Percentiles rank a stretch among this genome's conserved stretches.
Conservation (phyloP, 495 filamentous ascomycete species). For the Hamigera avellanea region DNA sequence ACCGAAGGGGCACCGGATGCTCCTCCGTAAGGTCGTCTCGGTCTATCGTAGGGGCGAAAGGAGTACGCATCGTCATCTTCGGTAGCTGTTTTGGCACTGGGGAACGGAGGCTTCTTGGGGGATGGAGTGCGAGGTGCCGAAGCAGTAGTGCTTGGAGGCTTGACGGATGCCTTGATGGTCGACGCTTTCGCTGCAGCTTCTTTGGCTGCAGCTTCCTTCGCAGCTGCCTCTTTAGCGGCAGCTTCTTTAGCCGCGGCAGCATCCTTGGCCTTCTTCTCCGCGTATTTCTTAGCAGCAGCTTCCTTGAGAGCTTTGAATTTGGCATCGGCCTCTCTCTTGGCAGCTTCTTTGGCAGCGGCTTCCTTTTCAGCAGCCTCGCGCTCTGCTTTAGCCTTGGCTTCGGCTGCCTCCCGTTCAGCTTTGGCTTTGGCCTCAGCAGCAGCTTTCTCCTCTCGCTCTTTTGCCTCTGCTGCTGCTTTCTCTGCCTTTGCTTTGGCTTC, state of each 20-base stretch:
- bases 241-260: conserved; percentile 14
- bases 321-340: conserved; percentile 36
- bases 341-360: conserved; percentile 30
- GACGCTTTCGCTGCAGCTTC: conserved; percentile 6
- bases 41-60: conserved; percentile 72
- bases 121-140: conserved; percentile 30
- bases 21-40: conserved; percentile 39
- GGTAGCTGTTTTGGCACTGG: conserved; percentile 54
- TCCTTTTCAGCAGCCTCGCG: conserved; percentile 33
- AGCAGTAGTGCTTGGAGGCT: conserved; percentile 17
- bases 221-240: conserved; percentile 6
- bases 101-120: conserved; percentile 44
- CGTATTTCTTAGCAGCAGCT: conserved; percentile 32
- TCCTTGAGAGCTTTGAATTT: conserved; percentile 35
- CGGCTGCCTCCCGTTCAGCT: conserved; percentile 13
- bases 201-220: conserved; percentile 5
- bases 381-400: conserved; percentile 5
- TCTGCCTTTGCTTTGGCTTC: conserved; percentile 14
- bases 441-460: conserved; percentile 19
- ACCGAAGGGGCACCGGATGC: conserved; percentile 46
- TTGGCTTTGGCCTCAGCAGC: conserved; percentile 13
- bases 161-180: conserved; percentile 18
- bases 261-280: conserved; percentile 35
- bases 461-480: conserved; percentile 18
- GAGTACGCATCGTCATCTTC: conserved; percentile 59